phyloP scores from a whole-genome alignment of 2,329 filamentous ascomycete genomes.

The Paraphoma chrysanthemicola region DNA sequence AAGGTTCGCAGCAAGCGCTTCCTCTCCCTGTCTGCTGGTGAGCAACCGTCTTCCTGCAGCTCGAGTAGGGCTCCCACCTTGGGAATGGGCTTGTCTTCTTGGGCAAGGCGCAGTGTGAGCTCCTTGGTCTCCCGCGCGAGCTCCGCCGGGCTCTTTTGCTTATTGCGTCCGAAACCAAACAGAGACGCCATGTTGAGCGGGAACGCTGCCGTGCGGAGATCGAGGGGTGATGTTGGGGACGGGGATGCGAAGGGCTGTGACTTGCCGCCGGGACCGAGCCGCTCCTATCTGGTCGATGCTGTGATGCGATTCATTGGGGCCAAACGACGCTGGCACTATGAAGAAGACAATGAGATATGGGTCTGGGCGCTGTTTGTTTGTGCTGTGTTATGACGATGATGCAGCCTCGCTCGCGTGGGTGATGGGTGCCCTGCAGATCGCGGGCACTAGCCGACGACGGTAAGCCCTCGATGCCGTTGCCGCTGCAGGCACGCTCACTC shows the following conservation, averaged over 20 bases:
- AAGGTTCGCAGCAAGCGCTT: conserved; percentile 86
- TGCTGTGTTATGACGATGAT: conserved; percentile 24
- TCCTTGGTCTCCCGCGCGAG: conserved; percentile 70
- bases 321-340: conserved; percentile 7
- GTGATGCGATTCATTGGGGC: conserved; percentile 35
- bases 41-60: conserved; percentile 14
- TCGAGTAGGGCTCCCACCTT: conserved; percentile 55
- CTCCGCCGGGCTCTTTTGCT: conserved; percentile 67
- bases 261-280: conserved; percentile 34
- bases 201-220: conserved; percentile 15
- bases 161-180: conserved; percentile 60
- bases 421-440: conserved; percentile 3
- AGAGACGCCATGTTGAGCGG: conserved; percentile 70
- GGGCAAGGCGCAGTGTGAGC: conserved; percentile 62
- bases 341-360: neutral
- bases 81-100: conserved; percentile 63
- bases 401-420: conserved; percentile 7
- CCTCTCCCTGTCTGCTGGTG: conserved; percentile 67
- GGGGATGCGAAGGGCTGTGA: conserved; percentile 28
- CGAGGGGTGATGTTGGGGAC: conserved; percentile 22
- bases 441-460: neutral
- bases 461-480: neutral
- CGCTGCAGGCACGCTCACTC: too few relatives aligned
- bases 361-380: conserved; percentile 34
- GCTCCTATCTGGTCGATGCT: conserved; percentile 40